Evolutionary conservation across 768 basidiomycete species (phyloP).

Genomic region (Boletus vinaceobasis): DNA sequence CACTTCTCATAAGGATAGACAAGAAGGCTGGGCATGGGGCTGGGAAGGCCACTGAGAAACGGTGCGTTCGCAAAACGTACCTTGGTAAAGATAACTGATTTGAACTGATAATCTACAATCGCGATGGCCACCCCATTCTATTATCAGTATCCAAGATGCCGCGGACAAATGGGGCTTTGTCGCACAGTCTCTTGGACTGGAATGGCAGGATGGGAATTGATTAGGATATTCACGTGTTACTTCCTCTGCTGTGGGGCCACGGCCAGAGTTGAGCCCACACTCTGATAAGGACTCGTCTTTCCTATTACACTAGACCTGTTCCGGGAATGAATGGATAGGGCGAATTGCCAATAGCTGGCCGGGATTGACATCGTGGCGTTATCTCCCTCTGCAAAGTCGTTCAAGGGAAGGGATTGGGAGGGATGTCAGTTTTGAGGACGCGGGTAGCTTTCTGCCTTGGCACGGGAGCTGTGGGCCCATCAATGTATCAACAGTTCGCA

Average conservation of each 20-base stretch:
- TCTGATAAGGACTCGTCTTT: background rate
- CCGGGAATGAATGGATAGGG: background rate
- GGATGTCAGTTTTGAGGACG: constrained; percentile 80
- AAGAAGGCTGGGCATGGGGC: constrained; percentile 79
- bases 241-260: background rate
- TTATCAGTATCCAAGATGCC: constrained; percentile 64
- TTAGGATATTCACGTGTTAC: background rate
- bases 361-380: background rate
- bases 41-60: constrained; percentile 72
- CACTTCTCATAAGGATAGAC: constrained; percentile 73
- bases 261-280: background rate
- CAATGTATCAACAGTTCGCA: constrained; percentile 8
- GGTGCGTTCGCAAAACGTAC: constrained; percentile 33
- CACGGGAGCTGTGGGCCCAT: constrained; percentile 65
- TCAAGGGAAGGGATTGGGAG: constrained; percentile 9
- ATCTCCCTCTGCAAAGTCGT: background rate
- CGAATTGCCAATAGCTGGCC: background rate
- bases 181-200: constrained; percentile 58
- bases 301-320: background rate
- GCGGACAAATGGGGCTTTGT: constrained; percentile 79
- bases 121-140: background rate
- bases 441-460: constrained; percentile 88
- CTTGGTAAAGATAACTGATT: background rate
- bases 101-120: constrained; percentile 11
- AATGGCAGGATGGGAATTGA: constrained; percentile 29